These are phyloP conservation scores for Aspergillus terreus DNA, from an alignment of 2,329 filamentous ascomycete species.

Conservation along the genomic window DNA sequence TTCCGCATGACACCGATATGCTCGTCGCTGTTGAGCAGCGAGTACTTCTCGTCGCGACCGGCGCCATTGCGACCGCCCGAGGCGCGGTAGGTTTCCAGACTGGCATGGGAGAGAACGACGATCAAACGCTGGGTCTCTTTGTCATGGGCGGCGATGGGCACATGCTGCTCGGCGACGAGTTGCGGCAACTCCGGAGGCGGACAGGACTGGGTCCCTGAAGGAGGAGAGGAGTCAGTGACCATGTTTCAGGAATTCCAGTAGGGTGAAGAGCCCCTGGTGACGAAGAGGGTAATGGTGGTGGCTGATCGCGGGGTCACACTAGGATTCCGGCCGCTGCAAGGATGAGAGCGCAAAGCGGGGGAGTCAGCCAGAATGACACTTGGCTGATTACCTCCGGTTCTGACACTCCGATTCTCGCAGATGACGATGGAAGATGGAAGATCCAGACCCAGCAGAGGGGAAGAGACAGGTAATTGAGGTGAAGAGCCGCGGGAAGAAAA, in stretches of 20 bases:
- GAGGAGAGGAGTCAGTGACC: slow-evolving; percentile 25
- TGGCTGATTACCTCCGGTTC: not conserved
- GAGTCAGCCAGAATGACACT: not conserved
- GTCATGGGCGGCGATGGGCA: slow-evolving; percentile 77
- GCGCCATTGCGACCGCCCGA: slow-evolving; percentile 64
- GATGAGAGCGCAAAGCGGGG: not conserved
- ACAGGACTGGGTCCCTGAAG: slow-evolving; percentile 83
- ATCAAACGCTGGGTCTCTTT: slow-evolving; percentile 90
- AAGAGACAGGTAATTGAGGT: not conserved
- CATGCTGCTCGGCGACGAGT: slow-evolving; percentile 88
- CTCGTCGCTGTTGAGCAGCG: slow-evolving; percentile 95
- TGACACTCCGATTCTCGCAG: not conserved
- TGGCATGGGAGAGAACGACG: slow-evolving; percentile 94
- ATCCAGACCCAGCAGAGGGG: not conserved
- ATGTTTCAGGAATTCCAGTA: slow-evolving; percentile 1
- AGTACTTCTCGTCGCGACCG: slow-evolving; percentile 87
- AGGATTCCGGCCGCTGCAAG: not conserved
- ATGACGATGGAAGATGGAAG: not conserved
- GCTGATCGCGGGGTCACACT: not conserved
- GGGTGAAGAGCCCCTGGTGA: not conserved
- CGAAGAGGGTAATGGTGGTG: not conserved
- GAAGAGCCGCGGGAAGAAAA: not conserved
- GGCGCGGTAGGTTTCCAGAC: slow-evolving; percentile 94
- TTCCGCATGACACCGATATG: slow-evolving; percentile 99
- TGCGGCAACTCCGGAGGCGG: slow-evolving; percentile 87